Evolutionary conservation across 1,284 basidiomycete species (phyloP).

Genomic region (Fomitopsis palustris): DNA sequence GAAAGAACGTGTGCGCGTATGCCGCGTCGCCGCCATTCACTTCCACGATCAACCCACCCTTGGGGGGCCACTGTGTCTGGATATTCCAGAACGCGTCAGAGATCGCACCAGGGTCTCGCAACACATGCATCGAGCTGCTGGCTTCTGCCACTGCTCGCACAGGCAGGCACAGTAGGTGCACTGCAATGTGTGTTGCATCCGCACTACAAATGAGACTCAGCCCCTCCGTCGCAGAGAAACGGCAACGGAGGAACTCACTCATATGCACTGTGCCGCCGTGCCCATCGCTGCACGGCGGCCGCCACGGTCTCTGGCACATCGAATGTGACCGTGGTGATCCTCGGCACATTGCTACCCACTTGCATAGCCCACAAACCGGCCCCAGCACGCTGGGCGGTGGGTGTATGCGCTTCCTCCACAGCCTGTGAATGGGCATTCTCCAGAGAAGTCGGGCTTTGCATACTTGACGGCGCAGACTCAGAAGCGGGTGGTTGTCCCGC

Average conservation of each 20-base stretch:
- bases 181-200: constrained; percentile 24
- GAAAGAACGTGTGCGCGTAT: constrained; percentile 28
- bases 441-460: neutral
- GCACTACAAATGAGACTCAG: constrained; percentile 3
- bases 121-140: constrained; percentile 21
- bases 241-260: constrained; percentile 18
- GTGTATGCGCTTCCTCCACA: neutral
- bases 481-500: neutral
- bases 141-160: constrained; percentile 26
- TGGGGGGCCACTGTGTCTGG: constrained; percentile 43
- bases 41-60: constrained; percentile 42
- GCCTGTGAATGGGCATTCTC: neutral
- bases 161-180: constrained; percentile 41
- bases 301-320: constrained; percentile 32
- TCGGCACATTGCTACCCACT: constrained; percentile 25
- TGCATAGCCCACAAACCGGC: constrained; percentile 41
- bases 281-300: constrained; percentile 22
- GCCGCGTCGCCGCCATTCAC: constrained; percentile 34
- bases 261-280: constrained; percentile 14
- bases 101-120: constrained; percentile 27
- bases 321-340: constrained; percentile 30
- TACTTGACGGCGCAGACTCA: neutral
- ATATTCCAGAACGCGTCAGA: constrained; percentile 31
- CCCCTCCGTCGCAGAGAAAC: too few species aligned
- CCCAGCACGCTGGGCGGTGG: constrained; percentile 17